phyloP scores from a whole-genome alignment of 305 asterid genomes.

The Petunia hybrid region DNA sequence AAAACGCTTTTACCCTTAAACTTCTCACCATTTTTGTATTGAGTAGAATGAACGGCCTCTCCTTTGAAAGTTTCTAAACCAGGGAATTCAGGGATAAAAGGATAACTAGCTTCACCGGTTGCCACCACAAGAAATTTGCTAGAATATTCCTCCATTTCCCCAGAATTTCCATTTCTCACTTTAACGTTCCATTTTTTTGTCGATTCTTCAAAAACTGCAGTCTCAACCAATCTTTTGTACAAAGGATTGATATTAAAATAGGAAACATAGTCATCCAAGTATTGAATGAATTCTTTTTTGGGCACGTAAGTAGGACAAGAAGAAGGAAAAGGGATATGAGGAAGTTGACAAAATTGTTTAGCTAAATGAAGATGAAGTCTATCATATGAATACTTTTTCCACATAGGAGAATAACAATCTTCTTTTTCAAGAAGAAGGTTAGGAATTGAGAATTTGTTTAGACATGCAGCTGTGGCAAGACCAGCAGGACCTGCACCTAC shows the following conservation, averaged over 20 bases:
- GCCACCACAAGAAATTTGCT: conserved; percentile 75
- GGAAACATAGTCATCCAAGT: conserved; percentile 64
- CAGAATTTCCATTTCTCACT: conserved; percentile 46
- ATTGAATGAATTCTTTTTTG: conserved; percentile 44
- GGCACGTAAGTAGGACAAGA: conserved; percentile 55
- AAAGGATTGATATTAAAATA: conserved; percentile 50
- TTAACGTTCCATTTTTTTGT: conserved; percentile 48
- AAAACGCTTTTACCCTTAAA: conserved; percentile 52
- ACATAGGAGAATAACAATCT: conserved; percentile 66
- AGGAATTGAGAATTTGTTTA: conserved; percentile 56
- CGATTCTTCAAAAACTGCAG: conserved; percentile 49
- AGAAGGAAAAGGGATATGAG: conserved; percentile 56
- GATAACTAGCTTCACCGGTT: conserved; percentile 63
- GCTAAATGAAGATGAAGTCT: conserved; percentile 77
- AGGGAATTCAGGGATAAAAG: conserved; percentile 51
- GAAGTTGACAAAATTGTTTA: conserved; percentile 60
- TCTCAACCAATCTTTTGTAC: conserved; percentile 52
- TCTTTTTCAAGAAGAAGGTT: conserved; percentile 68
- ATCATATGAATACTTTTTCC: conserved; percentile 76
- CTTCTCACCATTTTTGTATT: conserved; percentile 54
- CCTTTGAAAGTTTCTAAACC: conserved; percentile 62
- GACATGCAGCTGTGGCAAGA: conserved; percentile 69
- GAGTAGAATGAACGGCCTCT: conserved; percentile 65
- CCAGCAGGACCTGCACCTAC: conserved; percentile 86
- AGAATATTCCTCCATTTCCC: conserved; percentile 47